phyloP scores from a whole-genome alignment of 352 stramenopile genomes.

The Globisporangium cylindrosporum region DNA sequence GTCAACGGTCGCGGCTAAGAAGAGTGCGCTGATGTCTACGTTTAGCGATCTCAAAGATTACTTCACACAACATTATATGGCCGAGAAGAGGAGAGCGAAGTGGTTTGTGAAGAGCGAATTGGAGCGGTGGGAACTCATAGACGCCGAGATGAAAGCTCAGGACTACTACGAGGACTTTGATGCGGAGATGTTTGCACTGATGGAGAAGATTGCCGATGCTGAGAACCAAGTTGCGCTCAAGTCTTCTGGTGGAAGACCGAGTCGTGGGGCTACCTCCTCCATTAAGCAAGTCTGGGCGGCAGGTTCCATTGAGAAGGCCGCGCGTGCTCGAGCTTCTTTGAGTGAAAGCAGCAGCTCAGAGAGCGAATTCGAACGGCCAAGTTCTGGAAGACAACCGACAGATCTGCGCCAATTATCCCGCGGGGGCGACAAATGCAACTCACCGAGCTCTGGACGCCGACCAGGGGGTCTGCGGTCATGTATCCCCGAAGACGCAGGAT shows the following conservation, averaged over 20 bases:
- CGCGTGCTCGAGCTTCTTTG: background rate
- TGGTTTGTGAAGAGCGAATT: conserved; percentile 3
- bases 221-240: background rate
- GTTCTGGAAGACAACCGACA: too few relatives aligned
- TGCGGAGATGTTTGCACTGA: background rate
- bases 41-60: background rate
- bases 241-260: background rate
- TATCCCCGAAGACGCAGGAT: background rate
- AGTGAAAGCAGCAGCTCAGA: background rate
- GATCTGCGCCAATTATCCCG: too few relatives aligned
- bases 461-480: background rate
- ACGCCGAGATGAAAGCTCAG: background rate
- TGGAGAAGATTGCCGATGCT: background rate
- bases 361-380: background rate
- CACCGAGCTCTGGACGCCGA: background rate
- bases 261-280: background rate
- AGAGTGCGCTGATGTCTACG: background rate
- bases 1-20: background rate
- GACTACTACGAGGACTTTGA: background rate
- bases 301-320: background rate
- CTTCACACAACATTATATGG: background rate
- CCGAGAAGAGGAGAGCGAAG: background rate
- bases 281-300: background rate
- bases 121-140: background rate
- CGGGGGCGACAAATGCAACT: background rate